Conservation (phyloP, 1,139 yeast species). For the Geotrichum fermentans region DNA sequence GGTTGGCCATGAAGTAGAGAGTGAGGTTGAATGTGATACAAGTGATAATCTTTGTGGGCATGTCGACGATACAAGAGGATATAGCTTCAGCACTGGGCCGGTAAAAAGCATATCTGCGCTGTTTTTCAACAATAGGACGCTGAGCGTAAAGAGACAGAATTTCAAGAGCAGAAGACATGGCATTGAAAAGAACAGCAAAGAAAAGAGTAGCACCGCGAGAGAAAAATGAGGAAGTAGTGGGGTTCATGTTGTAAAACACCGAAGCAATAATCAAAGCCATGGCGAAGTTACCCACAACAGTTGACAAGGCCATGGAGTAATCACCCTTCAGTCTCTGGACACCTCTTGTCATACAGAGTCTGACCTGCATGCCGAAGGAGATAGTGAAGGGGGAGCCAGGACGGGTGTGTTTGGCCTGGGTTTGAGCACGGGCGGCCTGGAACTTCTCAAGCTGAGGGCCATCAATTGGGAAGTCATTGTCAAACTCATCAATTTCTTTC, state of each 20-base stretch:
- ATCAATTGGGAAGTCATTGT: conserved; percentile 27
- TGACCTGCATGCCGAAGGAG: conserved; percentile 59
- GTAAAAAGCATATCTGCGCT: conserved; percentile 66
- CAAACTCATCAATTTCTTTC: conserved; percentile 42
- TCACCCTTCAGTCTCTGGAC: conserved; percentile 61
- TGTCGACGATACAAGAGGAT: conserved; percentile 61
- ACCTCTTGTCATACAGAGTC: conserved; percentile 57
- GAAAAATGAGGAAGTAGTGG: conserved; percentile 52
- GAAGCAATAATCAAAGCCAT: conserved; percentile 74
- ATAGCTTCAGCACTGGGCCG: conserved; percentile 76
- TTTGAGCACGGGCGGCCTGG: conserved; percentile 51
- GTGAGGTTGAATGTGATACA: conserved; percentile 57
- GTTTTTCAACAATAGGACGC: too few relatives aligned
- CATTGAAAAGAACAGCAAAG: conserved; percentile 72
- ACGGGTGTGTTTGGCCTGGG: conserved; percentile 49
- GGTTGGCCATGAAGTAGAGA: conserved; percentile 62
- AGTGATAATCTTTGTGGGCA: conserved; percentile 57
- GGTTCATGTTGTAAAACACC: conserved; percentile 59
- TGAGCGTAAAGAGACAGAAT: conserved; percentile 65
- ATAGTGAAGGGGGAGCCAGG: conserved; percentile 60
- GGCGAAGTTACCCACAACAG: conserved; percentile 58
- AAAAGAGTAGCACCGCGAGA: conserved; percentile 68
- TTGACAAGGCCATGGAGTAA: conserved; percentile 56
- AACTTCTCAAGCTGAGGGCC: conserved; percentile 35
- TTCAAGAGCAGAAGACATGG: conserved; percentile 69